These are phyloP conservation scores for Gloeostereum incarnatum DNA, from an alignment of 768 basidiomycete genomes.

Conservation along the genomic window DNA sequence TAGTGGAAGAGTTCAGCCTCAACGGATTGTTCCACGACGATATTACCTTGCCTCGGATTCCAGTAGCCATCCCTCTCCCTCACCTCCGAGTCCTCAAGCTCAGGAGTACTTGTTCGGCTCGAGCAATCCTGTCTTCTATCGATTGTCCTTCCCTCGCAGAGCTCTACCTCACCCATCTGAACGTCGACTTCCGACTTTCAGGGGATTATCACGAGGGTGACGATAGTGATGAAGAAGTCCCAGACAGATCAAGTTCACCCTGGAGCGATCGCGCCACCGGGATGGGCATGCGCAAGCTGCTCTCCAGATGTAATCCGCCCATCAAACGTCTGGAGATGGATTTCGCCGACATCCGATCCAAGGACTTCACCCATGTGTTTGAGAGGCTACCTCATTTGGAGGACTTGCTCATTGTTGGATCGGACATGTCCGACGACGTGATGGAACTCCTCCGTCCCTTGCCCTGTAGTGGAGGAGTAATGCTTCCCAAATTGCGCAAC, in stretches of 20 bases:
- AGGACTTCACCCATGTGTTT: conserved; percentile 68
- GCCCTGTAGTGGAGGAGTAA: conserved; percentile 20
- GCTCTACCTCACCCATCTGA: conserved; percentile 58
- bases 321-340: conserved; percentile 67
- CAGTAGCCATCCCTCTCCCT: conserved; percentile 45
- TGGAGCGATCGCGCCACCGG: conserved; percentile 73
- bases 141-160: conserved; percentile 48
- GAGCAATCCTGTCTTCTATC: conserved; percentile 57
- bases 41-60: conserved; percentile 20
- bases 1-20: conserved; percentile 49
- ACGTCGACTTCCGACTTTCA: conserved; percentile 45
- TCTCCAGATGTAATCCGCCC: conserved; percentile 52
- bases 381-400: conserved; percentile 41
- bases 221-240: conserved; percentile 67
- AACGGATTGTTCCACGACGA: conserved; percentile 44
- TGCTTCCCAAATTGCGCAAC: conserved; percentile 44
- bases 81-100: conserved; percentile 48
- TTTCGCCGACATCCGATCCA: conserved; percentile 76
- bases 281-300: conserved; percentile 65
- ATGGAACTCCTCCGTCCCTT: conserved; percentile 47
- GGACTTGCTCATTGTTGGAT: conserved; percentile 67
- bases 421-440: conserved; percentile 74
- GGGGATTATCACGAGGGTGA: conserved; percentile 36
- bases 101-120: conserved; percentile 50
- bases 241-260: conserved; percentile 69